Base-by-base conservation (phyloP, 2,329 filamentous ascomycete species). In the Grosmannia clavigera region DNA sequence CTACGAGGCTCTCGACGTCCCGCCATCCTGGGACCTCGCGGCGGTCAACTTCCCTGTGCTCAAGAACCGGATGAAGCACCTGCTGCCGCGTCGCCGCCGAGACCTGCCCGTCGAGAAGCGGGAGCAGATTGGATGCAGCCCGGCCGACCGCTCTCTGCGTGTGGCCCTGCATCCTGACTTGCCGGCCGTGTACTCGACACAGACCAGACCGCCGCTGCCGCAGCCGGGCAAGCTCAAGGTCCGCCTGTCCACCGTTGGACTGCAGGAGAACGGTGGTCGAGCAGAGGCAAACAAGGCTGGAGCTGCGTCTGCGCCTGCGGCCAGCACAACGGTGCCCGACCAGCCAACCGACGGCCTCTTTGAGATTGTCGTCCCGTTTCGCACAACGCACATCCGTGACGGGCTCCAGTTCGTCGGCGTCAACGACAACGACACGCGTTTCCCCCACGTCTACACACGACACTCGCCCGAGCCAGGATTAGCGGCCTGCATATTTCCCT, bases 351-450 rank as follows among this genome's bases (percentile, higher is more conserved):
- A 67, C 43, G 65, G 64, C 43, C 66, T 67, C 61, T 71, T 66
- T 66, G 69, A 68, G 64, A 74, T 84, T 48, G 76, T 76, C 55
- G 87, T 96, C 60, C 88, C 94, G 40, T 99, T 96, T 68, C 77
- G 79, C 27, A 83, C 90, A 40, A 83, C 83, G 57, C 83, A 83
- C 66, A 86, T 92, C 57, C 81, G 90, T 54, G 94, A 99, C 70
- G 92, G 90, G 27, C 72, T 97, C 61, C 92, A 96, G 62, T 99
- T 96, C 72, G 89, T 95, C 19, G 92, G 94, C 4, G 81, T 94
- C 46, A 85, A 90, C 53, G 84, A 86, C 60, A 82, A 85, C 57
- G 92, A 96, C 70, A 78, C 79, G 60, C 83, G 92, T 63, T 99
- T 92, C 70, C 91, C 94, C 0, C 92, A 99, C 74, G 85, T 89